Conservation (phyloP, 2,329 filamentous ascomycete genomes). For the Ascomycota sp. region DNA sequence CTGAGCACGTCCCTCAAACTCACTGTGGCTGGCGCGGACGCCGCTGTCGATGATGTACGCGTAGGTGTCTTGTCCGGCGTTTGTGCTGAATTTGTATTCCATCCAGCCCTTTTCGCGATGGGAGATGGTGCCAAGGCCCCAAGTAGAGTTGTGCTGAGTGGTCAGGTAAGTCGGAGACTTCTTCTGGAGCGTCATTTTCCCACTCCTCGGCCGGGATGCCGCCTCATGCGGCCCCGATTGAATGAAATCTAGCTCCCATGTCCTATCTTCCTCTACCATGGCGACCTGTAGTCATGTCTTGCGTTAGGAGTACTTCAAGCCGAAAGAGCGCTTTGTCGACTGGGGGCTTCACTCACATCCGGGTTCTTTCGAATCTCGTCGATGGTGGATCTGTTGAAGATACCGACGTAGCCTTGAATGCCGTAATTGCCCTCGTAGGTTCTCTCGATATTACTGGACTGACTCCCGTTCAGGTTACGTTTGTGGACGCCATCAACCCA, state of each 20-base stretch:
- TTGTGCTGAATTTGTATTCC: constrained; percentile 26
- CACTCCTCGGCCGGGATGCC: background rate
- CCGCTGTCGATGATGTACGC: constrained; percentile 42
- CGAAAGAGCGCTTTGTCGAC: background rate
- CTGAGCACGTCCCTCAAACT: constrained; percentile 30
- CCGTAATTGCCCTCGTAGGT: constrained; percentile 10
- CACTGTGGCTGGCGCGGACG: constrained; percentile 27
- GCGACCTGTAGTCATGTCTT: constrained; percentile 7
- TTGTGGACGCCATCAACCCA: constrained; percentile 29
- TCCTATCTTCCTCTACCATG: constrained; percentile 9
- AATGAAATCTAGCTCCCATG: constrained; percentile 10
- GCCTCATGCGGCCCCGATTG: constrained; percentile 2
- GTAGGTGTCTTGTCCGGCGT: constrained; percentile 27
- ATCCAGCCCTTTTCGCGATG: constrained; percentile 7
- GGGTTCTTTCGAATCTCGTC: constrained; percentile 17
- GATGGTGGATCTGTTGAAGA: constrained; percentile 19
- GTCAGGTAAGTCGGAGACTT: constrained; percentile 8
- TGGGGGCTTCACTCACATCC: constrained; percentile 13
- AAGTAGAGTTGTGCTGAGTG: constrained; percentile 10
- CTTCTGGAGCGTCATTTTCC: constrained; percentile 5
- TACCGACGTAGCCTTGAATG: constrained; percentile 20
- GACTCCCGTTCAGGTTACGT: constrained; percentile 27
- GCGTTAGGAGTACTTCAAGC: background rate
- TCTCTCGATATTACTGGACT: constrained; percentile 13
- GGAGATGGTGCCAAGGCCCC: constrained; percentile 13